Conservation (phyloP, 2,329 filamentous ascomycete genomes). For the Parafenestella ontariensis region DNA sequence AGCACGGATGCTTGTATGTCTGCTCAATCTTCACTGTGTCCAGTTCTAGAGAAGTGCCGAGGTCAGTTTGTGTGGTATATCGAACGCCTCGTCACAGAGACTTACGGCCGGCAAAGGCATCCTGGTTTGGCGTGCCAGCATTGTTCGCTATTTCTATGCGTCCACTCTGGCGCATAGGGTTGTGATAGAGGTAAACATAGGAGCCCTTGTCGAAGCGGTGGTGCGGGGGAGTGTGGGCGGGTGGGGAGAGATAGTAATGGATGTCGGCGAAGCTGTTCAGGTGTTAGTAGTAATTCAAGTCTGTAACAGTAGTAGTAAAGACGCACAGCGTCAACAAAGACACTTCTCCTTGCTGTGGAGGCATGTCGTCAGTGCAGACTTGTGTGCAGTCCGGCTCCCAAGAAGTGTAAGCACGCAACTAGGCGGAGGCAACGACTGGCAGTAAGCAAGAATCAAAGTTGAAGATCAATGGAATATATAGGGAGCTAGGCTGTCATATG, state of each 20-base stretch:
- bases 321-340: constrained; percentile 57
- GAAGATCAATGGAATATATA: constrained; percentile 27
- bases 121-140: constrained; percentile 76
- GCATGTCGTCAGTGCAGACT: constrained; percentile 48
- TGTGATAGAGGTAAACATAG: constrained; percentile 82
- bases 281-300: constrained; percentile 14
- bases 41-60: constrained; percentile 59
- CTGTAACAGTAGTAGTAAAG: not conserved
- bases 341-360: constrained; percentile 56
- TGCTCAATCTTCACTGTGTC: constrained; percentile 71
- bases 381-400: constrained; percentile 11
- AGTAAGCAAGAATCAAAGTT: constrained; percentile 17
- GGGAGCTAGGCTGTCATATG: constrained; percentile 15
- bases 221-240: constrained; percentile 71
- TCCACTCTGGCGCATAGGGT: constrained; percentile 69
- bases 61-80: constrained; percentile 23
- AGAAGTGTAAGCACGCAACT: constrained; percentile 4
- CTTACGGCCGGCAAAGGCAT: constrained; percentile 80
- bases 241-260: constrained; percentile 79
- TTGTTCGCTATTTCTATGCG: constrained; percentile 79
- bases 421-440: constrained; percentile 9
- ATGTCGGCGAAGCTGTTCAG: constrained; percentile 72
- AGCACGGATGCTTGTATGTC: constrained; percentile 75
- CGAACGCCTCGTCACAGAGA: constrained; percentile 9
- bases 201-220: constrained; percentile 82